Evolutionary conservation across 805 yeast species (phyloP), one percentile per base, ranked within the genome.

Genomic region (Wickerhamomyces alni): DNA sequence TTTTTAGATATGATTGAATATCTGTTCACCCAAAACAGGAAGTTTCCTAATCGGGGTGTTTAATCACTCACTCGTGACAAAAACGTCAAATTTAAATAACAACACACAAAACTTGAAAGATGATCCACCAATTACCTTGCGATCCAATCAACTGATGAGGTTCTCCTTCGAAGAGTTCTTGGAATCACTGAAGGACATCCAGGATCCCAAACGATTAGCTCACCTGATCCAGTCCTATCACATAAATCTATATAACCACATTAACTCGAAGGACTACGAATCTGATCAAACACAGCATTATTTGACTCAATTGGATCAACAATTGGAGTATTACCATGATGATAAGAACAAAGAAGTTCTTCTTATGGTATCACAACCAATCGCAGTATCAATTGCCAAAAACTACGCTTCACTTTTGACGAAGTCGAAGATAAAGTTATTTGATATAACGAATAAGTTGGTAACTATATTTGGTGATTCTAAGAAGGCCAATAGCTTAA

Each of bases 361-460:
- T 4, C 39, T 35, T 2, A 12, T 39, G 1, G 32, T 53, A 3
- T 39, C 50, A 6, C 58, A 54, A 27, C 47, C 56, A 0, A 40
- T 51, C 4, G 19, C 33, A 2, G 17, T 39, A 1, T 40, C 47
- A 5, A 38, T 54, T 15, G 56, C 52, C 5, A 50, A 54, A 40
- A 54, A 53, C 40, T 53, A 50, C 26, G 46, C 45, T 3, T 35
- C 45, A 5, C 26, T 54, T 17, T 40, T 54, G 17, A 38, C 52
- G 3, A 39, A 35, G 18, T 44, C 51, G 15, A 51, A 47, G n/a
- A 16, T 46, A 8, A 46, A 51, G 27, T 43, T 59, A 25, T 59
- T 50, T 34, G 61, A 59, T 39, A 51, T 49, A 3, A 46, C 60
- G 16, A 57, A 57, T 41, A 52, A 51, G 34, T 50, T 58, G 36